A percentile compares a stretch with the other conserved stretches of the same genome.
Conservation (phyloP, 208 protist species). For the Porcisia deanei region DNA sequence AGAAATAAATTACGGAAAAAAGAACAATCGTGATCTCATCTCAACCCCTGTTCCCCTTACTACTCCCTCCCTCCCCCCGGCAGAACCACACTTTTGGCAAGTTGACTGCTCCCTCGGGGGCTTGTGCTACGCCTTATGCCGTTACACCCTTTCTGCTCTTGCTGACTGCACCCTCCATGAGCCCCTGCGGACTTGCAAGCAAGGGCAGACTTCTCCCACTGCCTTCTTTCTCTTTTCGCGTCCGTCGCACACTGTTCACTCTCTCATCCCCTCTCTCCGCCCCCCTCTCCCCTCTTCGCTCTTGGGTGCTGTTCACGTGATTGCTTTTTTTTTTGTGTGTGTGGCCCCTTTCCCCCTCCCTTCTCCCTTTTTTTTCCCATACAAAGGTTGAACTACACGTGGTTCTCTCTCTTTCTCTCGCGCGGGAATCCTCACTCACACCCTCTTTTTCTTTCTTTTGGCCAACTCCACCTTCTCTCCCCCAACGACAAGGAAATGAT, state of each 20-base stretch:
- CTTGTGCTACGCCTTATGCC: neutral
- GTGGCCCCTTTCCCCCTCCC: neutral
- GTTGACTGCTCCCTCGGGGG: neutral
- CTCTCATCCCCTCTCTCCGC: neutral
- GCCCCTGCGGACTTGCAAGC: neutral
- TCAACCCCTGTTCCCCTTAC: no score
- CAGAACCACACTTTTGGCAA: neutral
- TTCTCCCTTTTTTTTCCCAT: slow-evolving; percentile 4
- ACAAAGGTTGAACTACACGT: no score
- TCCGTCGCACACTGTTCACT: neutral
- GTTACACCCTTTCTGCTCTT: neutral
- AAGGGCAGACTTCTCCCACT: neutral
- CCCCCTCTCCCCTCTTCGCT: neutral
- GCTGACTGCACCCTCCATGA: neutral
- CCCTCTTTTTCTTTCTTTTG: no score
- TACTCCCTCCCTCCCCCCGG: neutral
- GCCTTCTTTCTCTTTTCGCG: neutral
- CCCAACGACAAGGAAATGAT: slow-evolving; percentile 30
- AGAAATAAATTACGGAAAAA: neutral
- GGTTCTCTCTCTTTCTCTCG: no score
- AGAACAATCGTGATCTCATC: neutral
- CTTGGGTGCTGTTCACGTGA: neutral
- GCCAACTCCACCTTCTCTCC: slow-evolving; percentile 6
- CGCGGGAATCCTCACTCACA: no score
- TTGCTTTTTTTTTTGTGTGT: neutral